phyloP scores from a whole-genome alignment of 2,329 filamentous ascomycete genomes.

The Lojkania enalia region DNA sequence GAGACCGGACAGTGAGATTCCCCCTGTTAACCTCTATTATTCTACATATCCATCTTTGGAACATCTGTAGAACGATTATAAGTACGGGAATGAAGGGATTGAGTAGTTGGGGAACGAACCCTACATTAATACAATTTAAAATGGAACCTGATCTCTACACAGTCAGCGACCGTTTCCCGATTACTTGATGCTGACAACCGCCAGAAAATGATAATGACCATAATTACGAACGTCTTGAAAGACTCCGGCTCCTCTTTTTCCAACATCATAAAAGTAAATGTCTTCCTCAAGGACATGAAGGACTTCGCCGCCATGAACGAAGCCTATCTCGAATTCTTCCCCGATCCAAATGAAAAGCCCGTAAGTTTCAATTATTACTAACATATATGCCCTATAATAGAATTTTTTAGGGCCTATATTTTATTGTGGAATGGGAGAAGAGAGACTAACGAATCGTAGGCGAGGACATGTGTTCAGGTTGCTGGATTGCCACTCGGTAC shows the following conservation, averaged over 20 bases:
- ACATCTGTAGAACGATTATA: no score
- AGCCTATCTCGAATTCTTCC: constrained; percentile 57
- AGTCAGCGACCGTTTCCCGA: no score
- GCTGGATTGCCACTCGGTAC: constrained; percentile 52
- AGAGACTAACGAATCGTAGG: constrained; percentile 8
- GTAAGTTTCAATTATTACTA: constrained; percentile 36
- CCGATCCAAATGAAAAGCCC: constrained; percentile 47
- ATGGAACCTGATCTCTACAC: no score
- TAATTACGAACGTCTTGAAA: constrained; percentile 55
- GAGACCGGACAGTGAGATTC: constrained; percentile 55
- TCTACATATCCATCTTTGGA: no score
- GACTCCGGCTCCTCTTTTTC: constrained; percentile 62
- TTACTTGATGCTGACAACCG: no score
- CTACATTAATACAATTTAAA: no score
- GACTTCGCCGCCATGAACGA: constrained; percentile 65
- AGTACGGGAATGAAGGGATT: no score
- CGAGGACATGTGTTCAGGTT: constrained; percentile 54
- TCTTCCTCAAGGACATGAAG: constrained; percentile 67
- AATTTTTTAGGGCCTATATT: not conserved
- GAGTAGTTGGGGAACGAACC: no score
- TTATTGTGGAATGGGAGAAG: not conserved
- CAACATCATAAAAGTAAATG: constrained; percentile 68
- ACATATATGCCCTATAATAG: no score
- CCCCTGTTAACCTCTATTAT: no score
- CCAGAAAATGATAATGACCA: constrained; percentile 11